phyloP scores from a whole-genome alignment of 2,329 filamentous ascomycete genomes.

The Tolypocladium ophioglossoides region DNA sequence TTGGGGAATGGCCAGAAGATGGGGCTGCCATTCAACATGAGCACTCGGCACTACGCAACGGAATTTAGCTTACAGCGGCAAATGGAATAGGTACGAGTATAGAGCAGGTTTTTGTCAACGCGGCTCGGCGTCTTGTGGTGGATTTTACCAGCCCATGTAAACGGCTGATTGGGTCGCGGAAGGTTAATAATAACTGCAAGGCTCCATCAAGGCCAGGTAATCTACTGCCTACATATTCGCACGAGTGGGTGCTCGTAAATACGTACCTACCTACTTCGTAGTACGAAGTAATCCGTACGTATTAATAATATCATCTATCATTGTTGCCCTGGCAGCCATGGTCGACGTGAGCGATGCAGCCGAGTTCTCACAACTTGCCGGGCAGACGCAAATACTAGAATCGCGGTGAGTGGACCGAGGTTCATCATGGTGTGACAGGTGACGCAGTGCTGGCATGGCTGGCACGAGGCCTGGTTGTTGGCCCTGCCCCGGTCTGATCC shows the following conservation, averaged over 20 bases:
- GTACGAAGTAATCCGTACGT: neutral
- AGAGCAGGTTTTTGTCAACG: neutral
- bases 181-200: too few relatives aligned
- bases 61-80: neutral
- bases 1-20: slow-evolving; percentile 2
- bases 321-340: too few relatives aligned
- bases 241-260: too few relatives aligned
- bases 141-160: neutral
- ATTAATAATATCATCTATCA: neutral
- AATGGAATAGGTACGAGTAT: neutral
- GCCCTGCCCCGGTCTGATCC: neutral
- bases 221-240: too few relatives aligned
- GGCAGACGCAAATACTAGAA: neutral
- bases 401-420: neutral
- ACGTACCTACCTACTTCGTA: too few relatives aligned
- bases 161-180: too few relatives aligned
- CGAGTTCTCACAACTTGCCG: neutral
- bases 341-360: neutral
- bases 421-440: neutral
- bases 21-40: slow-evolving; percentile 4
- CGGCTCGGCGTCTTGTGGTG: neutral
- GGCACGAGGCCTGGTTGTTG: neutral
- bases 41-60: neutral
- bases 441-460: neutral
- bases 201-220: neutral